Percentiles rank a stretch among this genome's conserved stretches.
phyloP scores from a whole-genome alignment of 495 filamentous ascomycete species.

The Podospora comata region DNA sequence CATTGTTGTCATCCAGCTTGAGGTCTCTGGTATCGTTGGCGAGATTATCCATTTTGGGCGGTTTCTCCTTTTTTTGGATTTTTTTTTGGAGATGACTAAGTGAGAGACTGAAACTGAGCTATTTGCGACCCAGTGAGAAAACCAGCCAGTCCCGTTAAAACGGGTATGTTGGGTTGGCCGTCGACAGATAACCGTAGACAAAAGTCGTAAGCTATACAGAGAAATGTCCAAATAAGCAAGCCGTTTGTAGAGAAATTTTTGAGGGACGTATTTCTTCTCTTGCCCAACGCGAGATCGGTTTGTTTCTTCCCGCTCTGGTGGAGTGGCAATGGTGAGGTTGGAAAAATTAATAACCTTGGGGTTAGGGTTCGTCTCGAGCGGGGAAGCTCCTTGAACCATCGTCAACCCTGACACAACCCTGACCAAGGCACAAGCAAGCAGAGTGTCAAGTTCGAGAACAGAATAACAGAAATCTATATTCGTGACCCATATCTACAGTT shows the following conservation, averaged over 20 bases:
- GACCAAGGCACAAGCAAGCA: background rate
- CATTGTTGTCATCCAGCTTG: slow-evolving; percentile 24
- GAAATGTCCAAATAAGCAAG: no score
- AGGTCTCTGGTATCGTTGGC: slow-evolving; percentile 17
- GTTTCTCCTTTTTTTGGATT: background rate
- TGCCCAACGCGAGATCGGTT: background rate
- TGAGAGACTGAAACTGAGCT: background rate
- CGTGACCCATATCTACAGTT: background rate
- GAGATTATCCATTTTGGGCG: slow-evolving; percentile 17
- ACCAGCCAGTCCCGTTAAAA: background rate
- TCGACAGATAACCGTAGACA: background rate
- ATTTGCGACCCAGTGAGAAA: background rate
- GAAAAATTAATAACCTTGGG: background rate
- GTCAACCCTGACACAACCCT: background rate
- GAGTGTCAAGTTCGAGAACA: background rate
- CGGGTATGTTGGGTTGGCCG: background rate
- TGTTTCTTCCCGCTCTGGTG: background rate
- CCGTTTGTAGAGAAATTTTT: background rate
- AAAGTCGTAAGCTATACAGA: background rate
- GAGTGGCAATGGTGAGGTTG: background rate
- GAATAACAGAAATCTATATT: background rate
- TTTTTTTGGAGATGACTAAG: background rate
- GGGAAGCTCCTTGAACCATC: background rate
- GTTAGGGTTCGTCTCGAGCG: background rate
- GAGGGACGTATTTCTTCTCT: background rate